Conservation (phyloP, 495 filamentous ascomycete genomes). For the Penicillium daleae region DNA sequence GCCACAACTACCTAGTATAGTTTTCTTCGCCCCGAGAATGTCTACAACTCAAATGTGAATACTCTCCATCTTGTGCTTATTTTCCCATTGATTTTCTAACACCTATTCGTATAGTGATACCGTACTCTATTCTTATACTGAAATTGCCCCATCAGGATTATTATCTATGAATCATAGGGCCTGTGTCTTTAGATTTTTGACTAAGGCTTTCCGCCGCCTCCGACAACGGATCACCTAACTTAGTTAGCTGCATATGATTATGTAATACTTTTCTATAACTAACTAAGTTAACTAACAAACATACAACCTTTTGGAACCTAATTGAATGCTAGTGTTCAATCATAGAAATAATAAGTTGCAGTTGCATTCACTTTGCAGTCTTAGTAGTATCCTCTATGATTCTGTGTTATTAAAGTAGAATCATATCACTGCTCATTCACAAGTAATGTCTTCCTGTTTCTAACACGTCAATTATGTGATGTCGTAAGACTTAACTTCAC, state of each 20-base stretch:
- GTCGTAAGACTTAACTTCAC: not conserved
- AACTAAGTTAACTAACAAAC: too few relatives aligned
- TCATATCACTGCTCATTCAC: not conserved
- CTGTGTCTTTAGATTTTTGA: not conserved
- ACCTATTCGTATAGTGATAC: too few relatives aligned
- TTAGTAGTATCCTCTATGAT: not conserved
- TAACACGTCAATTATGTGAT: not conserved
- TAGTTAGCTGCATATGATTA: too few relatives aligned
- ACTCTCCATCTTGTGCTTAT: not conserved
- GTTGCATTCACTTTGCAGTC: not conserved
- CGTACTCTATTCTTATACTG: not conserved
- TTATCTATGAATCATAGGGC: not conserved
- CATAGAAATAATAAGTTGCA: not conserved
- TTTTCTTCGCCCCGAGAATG: not conserved
- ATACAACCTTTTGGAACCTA: too few relatives aligned
- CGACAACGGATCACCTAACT: not conserved
- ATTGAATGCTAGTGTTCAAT: too few relatives aligned
- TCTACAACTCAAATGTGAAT: not conserved
- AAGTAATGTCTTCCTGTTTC: not conserved
- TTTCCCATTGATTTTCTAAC: too few relatives aligned
- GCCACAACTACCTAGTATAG: not conserved
- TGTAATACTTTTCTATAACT: too few relatives aligned
- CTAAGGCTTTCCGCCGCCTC: not conserved
- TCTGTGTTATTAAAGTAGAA: not conserved
- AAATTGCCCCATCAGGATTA: not conserved